Evolutionary conservation across 345 rosid species (phyloP).

Genomic region (Pistacia atlantica): DNA sequence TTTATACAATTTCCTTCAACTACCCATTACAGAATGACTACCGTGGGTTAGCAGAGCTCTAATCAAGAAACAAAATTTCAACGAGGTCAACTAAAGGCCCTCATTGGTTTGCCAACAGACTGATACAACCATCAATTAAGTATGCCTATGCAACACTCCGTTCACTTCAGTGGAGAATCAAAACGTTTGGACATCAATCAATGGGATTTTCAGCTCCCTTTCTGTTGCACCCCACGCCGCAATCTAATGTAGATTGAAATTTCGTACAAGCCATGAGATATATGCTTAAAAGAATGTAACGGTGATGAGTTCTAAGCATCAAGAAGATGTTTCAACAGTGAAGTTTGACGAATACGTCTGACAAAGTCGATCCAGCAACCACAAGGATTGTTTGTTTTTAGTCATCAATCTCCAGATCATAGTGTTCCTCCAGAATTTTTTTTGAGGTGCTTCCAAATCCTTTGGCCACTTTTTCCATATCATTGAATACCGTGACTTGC

Average conservation of each 20-base stretch:
- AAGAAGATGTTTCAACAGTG: background rate
- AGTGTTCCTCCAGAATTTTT: constrained; percentile 51
- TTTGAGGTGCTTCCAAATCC: constrained; percentile 75
- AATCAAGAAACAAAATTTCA: background rate
- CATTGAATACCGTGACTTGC: constrained; percentile 56
- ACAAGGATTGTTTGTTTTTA: constrained; percentile 6
- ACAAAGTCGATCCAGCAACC: background rate
- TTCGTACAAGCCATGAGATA: background rate
- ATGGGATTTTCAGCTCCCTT: background rate
- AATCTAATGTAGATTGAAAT: too few species aligned
- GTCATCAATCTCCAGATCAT: constrained; percentile 44
- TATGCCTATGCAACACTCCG: background rate
- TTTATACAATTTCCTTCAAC: background rate
- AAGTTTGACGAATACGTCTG: background rate
- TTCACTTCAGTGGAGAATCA: background rate
- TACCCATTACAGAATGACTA: background rate
- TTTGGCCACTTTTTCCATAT: constrained; percentile 71
- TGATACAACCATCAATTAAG: background rate
- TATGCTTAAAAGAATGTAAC: background rate
- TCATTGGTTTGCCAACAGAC: background rate
- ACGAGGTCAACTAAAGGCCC: background rate
- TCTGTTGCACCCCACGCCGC: background rate
- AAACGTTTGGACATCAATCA: background rate
- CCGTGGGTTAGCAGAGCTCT: background rate
- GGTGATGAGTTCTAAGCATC: background rate